A percentile compares a stretch with the other conserved stretches of the same genome.
Evolutionary conservation across 2,329 filamentous ascomycete species (phyloP).

Genomic region (Apiospora marii): DNA sequence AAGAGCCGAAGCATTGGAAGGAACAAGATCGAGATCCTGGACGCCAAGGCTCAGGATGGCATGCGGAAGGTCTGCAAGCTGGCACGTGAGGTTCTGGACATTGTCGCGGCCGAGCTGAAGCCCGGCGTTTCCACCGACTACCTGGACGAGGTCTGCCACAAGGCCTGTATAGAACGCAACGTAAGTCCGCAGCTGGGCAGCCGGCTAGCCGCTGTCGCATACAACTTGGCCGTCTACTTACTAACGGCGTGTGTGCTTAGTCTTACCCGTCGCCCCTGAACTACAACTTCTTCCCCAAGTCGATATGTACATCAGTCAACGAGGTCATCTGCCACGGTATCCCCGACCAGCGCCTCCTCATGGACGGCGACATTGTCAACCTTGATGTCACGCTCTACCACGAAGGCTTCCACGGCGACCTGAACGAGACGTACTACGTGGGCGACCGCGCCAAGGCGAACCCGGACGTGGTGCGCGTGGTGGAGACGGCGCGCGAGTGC

Average conservation of each 20-base stretch:
- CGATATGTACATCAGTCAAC: slow-evolving; percentile 94
- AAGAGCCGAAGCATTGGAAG: slow-evolving; percentile 69
- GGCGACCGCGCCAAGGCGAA: slow-evolving; percentile 86
- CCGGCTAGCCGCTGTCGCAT: slow-evolving; percentile 12
- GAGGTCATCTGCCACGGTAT: slow-evolving; percentile 99
- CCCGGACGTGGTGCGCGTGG: slow-evolving; percentile 86
- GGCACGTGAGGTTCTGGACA: slow-evolving; percentile 90
- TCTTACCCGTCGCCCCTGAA: slow-evolving; percentile 95
- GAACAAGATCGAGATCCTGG: slow-evolving; percentile 84
- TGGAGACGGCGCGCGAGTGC: slow-evolving; percentile 89
- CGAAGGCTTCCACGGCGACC: slow-evolving; percentile 91
- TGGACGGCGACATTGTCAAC: slow-evolving; percentile 96
- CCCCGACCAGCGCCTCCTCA: slow-evolving; percentile 84
- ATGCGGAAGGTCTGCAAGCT: slow-evolving; percentile 94
- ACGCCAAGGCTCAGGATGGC: slow-evolving; percentile 79
- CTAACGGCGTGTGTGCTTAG: slow-evolving; percentile 53
- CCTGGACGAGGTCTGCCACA: slow-evolving; percentile 93
- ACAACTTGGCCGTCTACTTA: not conserved
- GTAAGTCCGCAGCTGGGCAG: slow-evolving; percentile 60
- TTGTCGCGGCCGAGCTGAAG: slow-evolving; percentile 81
- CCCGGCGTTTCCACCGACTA: slow-evolving; percentile 97
- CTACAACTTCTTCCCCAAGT: slow-evolving; percentile 97
- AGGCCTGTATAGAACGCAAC: slow-evolving; percentile 90
- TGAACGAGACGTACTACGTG: slow-evolving; percentile 99
- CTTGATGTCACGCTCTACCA: slow-evolving; percentile 96